phyloP scores from a whole-genome alignment of 225 moss, liverwort and hornwort genomes.

The Straminergon stramineum region DNA sequence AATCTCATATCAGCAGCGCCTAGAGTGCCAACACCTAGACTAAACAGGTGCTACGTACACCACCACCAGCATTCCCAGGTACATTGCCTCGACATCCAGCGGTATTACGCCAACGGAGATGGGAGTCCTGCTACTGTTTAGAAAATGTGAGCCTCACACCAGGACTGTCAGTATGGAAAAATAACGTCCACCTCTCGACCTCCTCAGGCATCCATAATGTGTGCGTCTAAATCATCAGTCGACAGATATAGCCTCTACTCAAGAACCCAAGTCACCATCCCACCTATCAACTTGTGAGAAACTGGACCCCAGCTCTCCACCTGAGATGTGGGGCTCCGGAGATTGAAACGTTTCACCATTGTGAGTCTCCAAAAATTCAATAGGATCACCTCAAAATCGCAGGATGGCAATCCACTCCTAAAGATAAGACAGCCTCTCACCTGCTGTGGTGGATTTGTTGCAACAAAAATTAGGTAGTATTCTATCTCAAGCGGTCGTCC shows the following conservation, averaged over 20 bases:
- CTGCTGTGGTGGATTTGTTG: neutral
- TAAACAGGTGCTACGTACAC: neutral
- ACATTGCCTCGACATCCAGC: neutral
- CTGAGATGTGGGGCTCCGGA: neutral
- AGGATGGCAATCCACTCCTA: neutral
- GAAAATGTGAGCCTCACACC: neutral
- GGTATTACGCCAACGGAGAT: neutral
- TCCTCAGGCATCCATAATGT: constrained; percentile 7
- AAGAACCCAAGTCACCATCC: neutral
- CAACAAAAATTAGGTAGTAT: neutral
- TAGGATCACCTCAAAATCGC: constrained; percentile 2
- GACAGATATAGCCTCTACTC: neutral
- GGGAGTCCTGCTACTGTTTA: neutral
- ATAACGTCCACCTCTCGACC: neutral
- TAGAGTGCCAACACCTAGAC: neutral
- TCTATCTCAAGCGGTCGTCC: constrained; percentile 21
- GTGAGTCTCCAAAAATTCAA: neutral
- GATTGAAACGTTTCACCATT: neutral
- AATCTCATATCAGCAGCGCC: neutral
- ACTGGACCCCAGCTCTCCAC: neutral
- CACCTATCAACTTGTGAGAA: neutral
- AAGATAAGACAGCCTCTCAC: neutral
- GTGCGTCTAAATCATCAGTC: constrained; percentile 12
- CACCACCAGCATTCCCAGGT: neutral
- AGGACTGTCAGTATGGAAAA: neutral